phyloP scores from a whole-genome alignment of 805 yeast genomes.

The Candida palmyrensis region DNA sequence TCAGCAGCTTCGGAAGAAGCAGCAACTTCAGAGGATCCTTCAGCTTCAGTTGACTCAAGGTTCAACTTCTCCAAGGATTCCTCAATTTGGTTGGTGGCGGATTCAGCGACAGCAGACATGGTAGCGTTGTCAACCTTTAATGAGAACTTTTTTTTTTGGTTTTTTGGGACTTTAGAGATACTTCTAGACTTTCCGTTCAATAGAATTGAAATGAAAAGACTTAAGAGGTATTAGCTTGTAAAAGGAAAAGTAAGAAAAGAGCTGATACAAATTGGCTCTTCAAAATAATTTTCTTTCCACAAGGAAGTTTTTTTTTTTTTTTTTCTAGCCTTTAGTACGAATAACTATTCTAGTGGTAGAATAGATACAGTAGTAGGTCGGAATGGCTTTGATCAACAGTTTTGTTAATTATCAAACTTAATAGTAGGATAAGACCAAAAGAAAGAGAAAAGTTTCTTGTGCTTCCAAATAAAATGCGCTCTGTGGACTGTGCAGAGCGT shows the following conservation, averaged over 20 bases:
- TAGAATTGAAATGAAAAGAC: not conserved
- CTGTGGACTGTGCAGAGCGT: too few relatives aligned
- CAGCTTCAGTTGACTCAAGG: conserved; percentile 32
- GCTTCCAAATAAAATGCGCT: too few relatives aligned
- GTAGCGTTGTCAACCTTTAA: conserved; percentile 1
- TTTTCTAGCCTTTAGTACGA: conserved; percentile 6
- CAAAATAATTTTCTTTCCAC: not conserved
- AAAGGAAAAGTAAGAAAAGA: not conserved
- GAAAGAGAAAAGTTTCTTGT: too few relatives aligned
- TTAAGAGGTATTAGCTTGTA: not conserved
- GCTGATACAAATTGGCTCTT: not conserved
- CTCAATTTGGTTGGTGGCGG: conserved; percentile 42
- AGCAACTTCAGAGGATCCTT: conserved; percentile 14
- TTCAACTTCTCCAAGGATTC: conserved; percentile 45
- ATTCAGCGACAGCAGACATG: conserved; percentile 19
- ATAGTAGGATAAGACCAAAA: too few relatives aligned
- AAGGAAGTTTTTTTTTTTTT: conserved; percentile 2
- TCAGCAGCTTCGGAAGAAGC: conserved; percentile 22
- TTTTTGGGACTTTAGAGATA: not conserved
- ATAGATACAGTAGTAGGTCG: too few relatives aligned
- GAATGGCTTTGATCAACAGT: too few relatives aligned
- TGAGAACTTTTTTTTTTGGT: conserved; percentile 1
- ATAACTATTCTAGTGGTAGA: too few relatives aligned
- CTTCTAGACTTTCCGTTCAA: not conserved
- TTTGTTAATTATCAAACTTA: too few relatives aligned